Conservation (phyloP, 2,329 filamentous ascomycete species). For the Alternaria atra region DNA sequence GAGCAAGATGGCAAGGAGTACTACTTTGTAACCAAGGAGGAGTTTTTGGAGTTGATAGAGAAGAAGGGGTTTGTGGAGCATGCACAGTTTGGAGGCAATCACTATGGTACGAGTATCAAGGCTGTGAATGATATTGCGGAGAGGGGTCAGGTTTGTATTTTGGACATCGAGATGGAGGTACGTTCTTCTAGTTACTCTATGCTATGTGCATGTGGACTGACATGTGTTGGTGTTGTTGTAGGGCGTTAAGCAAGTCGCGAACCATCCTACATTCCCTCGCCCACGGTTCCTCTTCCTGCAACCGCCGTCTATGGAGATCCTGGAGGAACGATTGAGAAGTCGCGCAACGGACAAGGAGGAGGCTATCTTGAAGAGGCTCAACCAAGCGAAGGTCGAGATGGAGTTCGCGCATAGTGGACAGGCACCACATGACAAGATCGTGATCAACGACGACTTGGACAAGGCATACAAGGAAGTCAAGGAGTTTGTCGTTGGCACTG, state of each 20-base stretch:
- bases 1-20: conserved; percentile 83
- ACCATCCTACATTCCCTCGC: conserved; percentile 68
- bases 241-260: conserved; percentile 93
- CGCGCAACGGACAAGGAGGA: conserved; percentile 58
- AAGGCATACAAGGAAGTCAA: conserved; percentile 60
- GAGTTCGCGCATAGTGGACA: conserved; percentile 51
- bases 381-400: conserved; percentile 58
- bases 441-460: conserved; percentile 63
- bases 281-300: conserved; percentile 87
- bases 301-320: conserved; percentile 76
- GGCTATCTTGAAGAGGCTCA: conserved; percentile 57
- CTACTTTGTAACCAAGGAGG: conserved; percentile 68
- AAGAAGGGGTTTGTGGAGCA: conserved; percentile 81
- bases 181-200: background rate
- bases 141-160: conserved; percentile 77
- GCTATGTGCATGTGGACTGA: background rate
- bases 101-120: conserved; percentile 84
- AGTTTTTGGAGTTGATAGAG: conserved; percentile 63
- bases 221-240: conserved; percentile 33
- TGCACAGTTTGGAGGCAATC: conserved; percentile 84
- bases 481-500: conserved; percentile 58
- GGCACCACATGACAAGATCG: conserved; percentile 61
- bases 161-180: conserved; percentile 98
- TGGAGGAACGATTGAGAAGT: conserved; percentile 68
- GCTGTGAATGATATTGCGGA: conserved; percentile 79